phyloP scores from a whole-genome alignment of 129 eudicot species.

The Flaveria sonorensis region DNA sequence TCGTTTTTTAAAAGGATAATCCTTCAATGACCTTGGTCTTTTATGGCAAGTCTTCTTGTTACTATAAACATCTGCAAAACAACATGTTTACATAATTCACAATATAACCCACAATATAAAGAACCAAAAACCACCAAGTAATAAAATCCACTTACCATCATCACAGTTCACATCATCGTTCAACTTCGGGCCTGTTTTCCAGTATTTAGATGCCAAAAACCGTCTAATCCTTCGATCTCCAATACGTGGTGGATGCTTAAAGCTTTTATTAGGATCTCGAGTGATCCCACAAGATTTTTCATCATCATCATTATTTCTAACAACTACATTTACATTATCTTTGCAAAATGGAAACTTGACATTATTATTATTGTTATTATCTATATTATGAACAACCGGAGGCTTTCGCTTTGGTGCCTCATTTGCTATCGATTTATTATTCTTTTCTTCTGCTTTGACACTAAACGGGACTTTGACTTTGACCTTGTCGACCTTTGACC shows the following conservation, averaged over 20 bases:
- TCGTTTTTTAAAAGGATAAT: slow-evolving; percentile 87
- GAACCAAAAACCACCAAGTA: background rate
- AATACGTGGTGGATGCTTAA: slow-evolving; percentile 52
- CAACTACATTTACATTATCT: slow-evolving; percentile 76
- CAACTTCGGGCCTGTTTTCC: slow-evolving; percentile 54
- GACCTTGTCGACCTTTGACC: slow-evolving; percentile 42
- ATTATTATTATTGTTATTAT: slow-evolving; percentile 44
- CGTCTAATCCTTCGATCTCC: slow-evolving; percentile 73
- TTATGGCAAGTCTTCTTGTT: slow-evolving; percentile 50
- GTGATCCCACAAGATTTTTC: slow-evolving; percentile 77
- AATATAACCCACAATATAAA: background rate
- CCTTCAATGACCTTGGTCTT: slow-evolving; percentile 77
- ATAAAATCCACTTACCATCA: slow-evolving; percentile 54
- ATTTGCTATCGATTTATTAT: slow-evolving; percentile 45
- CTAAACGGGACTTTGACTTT: slow-evolving; percentile 39
- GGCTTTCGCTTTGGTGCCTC: slow-evolving; percentile 51
- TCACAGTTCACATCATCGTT: slow-evolving; percentile 44
- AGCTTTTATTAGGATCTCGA: slow-evolving; percentile 53
- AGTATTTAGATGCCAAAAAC: slow-evolving; percentile 63
- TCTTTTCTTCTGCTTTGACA: slow-evolving; percentile 52
- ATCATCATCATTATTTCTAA: slow-evolving; percentile 97
- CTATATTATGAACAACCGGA: slow-evolving; percentile 47
- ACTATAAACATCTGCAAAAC: slow-evolving; percentile 39
- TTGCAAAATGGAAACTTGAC: slow-evolving; percentile 47
- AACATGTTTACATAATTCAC: slow-evolving; percentile 17